phyloP scores from a whole-genome alignment of 768 basidiomycete genomes.

The Pisolithus sp. region DNA sequence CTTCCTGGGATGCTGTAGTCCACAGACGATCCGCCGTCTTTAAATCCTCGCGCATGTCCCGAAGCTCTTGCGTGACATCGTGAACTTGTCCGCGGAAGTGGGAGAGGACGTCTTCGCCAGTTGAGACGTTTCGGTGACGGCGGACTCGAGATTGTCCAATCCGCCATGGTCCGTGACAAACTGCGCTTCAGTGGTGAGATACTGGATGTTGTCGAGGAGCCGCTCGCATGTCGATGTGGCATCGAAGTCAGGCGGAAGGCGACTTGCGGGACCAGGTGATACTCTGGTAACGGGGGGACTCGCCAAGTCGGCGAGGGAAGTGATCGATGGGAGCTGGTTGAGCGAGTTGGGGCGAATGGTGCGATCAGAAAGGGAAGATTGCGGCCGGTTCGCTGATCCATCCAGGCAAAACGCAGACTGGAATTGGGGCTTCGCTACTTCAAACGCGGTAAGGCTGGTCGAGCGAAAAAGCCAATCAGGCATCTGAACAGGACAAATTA shows the following conservation, averaged over 20 bases:
- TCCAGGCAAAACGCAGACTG: constrained; percentile 54
- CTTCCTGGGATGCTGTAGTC: constrained; percentile 37
- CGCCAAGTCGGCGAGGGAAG: constrained; percentile 36
- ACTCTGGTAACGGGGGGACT: constrained; percentile 15
- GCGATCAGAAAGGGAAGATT: constrained; percentile 48
- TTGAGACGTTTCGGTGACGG: constrained; percentile 43
- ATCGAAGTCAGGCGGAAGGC: constrained; percentile 40
- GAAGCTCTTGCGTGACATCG: constrained; percentile 45
- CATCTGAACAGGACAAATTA: neutral
- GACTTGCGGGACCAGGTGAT: constrained; percentile 28
- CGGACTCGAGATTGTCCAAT: constrained; percentile 37
- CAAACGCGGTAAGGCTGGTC: constrained; percentile 55
- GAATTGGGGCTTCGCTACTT: constrained; percentile 64
- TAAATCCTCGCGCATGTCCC: constrained; percentile 39
- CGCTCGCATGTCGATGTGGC: constrained; percentile 38
- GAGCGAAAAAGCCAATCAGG: constrained; percentile 3
- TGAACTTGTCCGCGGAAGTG: constrained; percentile 50
- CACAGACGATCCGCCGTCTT: constrained; percentile 40
- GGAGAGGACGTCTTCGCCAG: constrained; percentile 41
- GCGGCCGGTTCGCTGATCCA: constrained; percentile 38
- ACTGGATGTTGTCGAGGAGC: constrained; percentile 49
- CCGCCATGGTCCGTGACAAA: constrained; percentile 34
- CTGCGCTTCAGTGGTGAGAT: constrained; percentile 37
- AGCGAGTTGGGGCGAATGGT: constrained; percentile 43
- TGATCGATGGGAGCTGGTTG: constrained; percentile 42